phyloP scores from a whole-genome alignment of 208 protist species.

The Tritrichomonas foetus region DNA sequence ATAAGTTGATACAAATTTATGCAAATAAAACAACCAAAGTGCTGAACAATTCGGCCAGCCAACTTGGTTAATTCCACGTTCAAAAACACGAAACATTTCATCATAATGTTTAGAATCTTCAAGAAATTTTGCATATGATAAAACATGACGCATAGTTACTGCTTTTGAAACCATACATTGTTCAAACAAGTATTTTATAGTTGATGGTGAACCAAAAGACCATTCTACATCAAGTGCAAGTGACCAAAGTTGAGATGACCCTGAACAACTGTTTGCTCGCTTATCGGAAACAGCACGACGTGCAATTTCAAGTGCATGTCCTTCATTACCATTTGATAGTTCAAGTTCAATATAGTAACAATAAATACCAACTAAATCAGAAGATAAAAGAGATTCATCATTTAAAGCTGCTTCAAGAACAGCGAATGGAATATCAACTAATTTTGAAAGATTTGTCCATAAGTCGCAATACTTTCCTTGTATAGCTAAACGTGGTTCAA shows the following conservation, averaged over 20 bases:
- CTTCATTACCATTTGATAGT: background rate
- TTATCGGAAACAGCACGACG: background rate
- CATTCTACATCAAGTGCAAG: background rate
- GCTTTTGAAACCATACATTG: background rate
- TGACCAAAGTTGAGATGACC: background rate
- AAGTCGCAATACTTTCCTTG: background rate
- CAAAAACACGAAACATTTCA: conserved; percentile 32
- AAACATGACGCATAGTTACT: background rate
- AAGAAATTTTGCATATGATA: background rate
- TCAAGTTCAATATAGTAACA: background rate
- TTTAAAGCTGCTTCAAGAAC: background rate
- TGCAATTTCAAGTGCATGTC: background rate
- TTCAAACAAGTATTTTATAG: background rate
- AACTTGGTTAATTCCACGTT: background rate
- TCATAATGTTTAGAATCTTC: background rate
- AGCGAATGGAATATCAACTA: background rate
- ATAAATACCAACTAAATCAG: background rate
- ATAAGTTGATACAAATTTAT: background rate
- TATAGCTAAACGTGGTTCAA: background rate
- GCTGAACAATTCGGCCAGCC: background rate
- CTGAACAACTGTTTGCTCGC: background rate
- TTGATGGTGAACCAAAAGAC: background rate
- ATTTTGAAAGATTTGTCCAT: background rate
- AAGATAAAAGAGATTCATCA: background rate
- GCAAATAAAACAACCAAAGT: background rate